Evolutionary conservation across 495 filamentous ascomycete species (phyloP).

Genomic region (Annulohypoxylon moriforme): DNA sequence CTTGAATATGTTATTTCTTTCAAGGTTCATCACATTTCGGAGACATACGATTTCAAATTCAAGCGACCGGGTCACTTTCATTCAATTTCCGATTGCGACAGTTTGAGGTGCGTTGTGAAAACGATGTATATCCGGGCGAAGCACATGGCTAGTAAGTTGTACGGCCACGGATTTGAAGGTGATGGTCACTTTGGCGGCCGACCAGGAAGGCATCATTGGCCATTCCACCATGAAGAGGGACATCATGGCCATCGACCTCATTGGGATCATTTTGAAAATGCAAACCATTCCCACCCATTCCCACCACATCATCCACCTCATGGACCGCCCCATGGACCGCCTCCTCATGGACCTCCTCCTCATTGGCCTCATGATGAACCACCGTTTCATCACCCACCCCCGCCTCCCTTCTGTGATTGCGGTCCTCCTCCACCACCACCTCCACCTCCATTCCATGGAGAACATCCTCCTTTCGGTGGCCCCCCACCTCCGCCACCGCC

Average conservation of each 20-base stretch:
- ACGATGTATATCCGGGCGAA: conserved; percentile 43
- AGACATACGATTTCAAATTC: conserved; percentile 39
- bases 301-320: conserved; percentile 39
- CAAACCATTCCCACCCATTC: conserved; percentile 42
- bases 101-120: conserved; percentile 45
- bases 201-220: conserved; percentile 24
- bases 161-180: conserved; percentile 25
- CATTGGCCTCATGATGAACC: conserved; percentile 22
- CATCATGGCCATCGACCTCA: conserved; percentile 30
- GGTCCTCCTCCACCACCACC: conserved; percentile 21
- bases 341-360: conserved; percentile 22
- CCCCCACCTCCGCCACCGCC: conserved; percentile 14
- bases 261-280: conserved; percentile 26
- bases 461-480: conserved; percentile 8
- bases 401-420: conserved; percentile 39
- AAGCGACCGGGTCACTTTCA: conserved; percentile 27
- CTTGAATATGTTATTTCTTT: conserved; percentile 49
- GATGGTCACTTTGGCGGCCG: conserved; percentile 26
- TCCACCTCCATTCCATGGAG: conserved; percentile 13
- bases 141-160: conserved; percentile 40
- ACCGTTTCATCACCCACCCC: conserved; percentile 19
- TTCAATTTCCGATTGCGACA: conserved; percentile 41
- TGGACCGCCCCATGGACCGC: conserved; percentile 31
- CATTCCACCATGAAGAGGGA: conserved; percentile 22
- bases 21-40: conserved; percentile 45